Percentiles rank a stretch among this genome's conserved stretches.
These are phyloP conservation scores for Hanseniaspora taiwanica DNA, from an alignment of 805 yeast species.

Conservation along the genomic window DNA sequence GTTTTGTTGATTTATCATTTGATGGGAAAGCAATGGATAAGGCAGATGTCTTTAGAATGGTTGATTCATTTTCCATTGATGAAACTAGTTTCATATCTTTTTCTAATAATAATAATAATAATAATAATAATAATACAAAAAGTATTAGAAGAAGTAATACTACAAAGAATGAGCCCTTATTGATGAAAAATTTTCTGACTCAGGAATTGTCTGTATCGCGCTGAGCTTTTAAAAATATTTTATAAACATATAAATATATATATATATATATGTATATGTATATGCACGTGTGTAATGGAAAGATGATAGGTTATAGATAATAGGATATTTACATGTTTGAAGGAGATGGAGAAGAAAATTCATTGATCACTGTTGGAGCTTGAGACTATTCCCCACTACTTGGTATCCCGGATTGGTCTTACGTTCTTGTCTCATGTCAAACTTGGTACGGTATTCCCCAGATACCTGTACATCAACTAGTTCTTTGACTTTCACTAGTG, in stretches of 20 bases:
- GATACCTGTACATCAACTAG: conserved; percentile 70
- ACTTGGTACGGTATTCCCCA: conserved; percentile 35
- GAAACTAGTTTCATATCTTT: not conserved
- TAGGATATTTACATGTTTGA: no score
- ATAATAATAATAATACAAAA: not conserved
- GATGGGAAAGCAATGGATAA: conserved; percentile 34
- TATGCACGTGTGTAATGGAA: no score
- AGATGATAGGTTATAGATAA: no score
- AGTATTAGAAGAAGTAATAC: not conserved
- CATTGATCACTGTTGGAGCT: not conserved
- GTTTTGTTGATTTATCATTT: conserved; percentile 27
- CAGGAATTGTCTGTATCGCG: not conserved
- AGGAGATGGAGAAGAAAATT: no score
- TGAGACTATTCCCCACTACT: conserved; percentile 24
- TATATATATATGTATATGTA: not conserved
- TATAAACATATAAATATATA: no score
- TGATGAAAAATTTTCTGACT: not conserved
- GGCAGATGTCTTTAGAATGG: conserved; percentile 29
- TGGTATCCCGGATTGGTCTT: conserved; percentile 54
- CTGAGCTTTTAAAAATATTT: not conserved
- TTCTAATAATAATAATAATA: not conserved
- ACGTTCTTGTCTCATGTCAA: conserved; percentile 41
- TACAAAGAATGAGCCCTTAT: not conserved
- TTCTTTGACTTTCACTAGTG: conserved; percentile 72
- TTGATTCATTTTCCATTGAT: conserved; percentile 21